Evolutionary conservation across 2,329 filamentous ascomycete species (phyloP), one percentile per base, ranked within the genome.

Genomic region (Xylariaceae sp.): DNA sequence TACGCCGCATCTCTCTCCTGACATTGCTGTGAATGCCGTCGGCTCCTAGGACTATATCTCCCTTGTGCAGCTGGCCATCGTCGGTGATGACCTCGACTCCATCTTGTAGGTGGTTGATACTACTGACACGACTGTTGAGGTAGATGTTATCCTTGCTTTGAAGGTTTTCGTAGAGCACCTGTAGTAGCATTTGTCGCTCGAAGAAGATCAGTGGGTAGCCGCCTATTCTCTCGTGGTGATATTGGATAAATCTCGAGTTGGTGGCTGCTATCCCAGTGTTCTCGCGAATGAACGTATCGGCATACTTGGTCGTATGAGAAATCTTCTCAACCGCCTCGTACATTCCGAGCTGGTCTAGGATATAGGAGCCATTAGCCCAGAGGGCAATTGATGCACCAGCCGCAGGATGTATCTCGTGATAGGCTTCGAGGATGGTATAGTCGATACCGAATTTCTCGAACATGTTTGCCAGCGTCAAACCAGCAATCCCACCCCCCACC

Each of bases 321-420:
- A 36, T 52, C 10, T 57, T 45, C 1, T 62, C 54, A 2, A 68
- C 49, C 5, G 55, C 38, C 38, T 66, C 57, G 38, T 63, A 65
- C 14, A 64, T 59, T 1, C 73, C 75, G 0, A 80, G 57, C 57
- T 81, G 77, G 45, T 78, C 75, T 0, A 79, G 58, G 6, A 80
- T 71, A 0, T 71, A 65, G 4, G 62, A 51, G 0, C 72, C 72
- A n/a, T 72, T 65, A 0, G 75, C 64, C 0, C 68, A 52, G 0
- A 79, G 53, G 1, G 66, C 73, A 27, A 81, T 75, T 5, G 68
- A 71, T 0, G 75, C 75, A 1, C 77, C 77, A 0, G 73, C 62
- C 19, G 71, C 63, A 0, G 75, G 75, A 0, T 70, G 70, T 22
- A 79, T 69, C 0, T 67, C 58, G 0, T 48, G 19, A 42, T 72